Conservation (phyloP, 2,329 filamentous ascomycete species). For the Pseudogymnoascus sp. region DNA sequence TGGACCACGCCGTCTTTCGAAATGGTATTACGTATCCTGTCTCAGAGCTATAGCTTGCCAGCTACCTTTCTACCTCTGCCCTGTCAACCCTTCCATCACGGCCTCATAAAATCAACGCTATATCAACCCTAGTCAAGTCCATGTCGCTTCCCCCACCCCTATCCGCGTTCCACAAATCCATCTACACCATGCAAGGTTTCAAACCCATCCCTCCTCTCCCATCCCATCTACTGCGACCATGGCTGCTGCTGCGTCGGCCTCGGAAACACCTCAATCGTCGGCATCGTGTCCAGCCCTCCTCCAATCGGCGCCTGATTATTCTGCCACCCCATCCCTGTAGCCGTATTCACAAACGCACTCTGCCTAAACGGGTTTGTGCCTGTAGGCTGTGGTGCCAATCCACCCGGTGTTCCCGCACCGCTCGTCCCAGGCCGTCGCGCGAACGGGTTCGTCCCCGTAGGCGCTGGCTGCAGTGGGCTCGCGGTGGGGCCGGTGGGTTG, state of each 20-base stretch:
- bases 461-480: conserved; percentile 45
- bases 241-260: conserved; percentile 59
- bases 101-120: neutral
- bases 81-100: neutral
- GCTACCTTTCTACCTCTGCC: neutral
- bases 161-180: neutral
- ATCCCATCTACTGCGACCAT: conserved; percentile 40
- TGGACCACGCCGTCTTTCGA: neutral
- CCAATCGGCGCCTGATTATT: conserved; percentile 70
- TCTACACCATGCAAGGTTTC: neutral
- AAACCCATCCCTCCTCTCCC: neutral
- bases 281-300: conserved; percentile 69
- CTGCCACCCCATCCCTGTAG: conserved; percentile 85
- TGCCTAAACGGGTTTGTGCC: conserved; percentile 95
- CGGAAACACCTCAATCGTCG: conserved; percentile 79
- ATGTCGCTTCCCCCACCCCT: neutral
- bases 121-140: neutral
- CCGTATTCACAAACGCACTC: conserved; percentile 80
- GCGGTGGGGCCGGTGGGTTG: conserved; percentile 36
- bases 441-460: conserved; percentile 68
- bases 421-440: conserved; percentile 40
- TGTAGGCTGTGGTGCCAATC: conserved; percentile 67
- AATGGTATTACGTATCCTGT: conserved; percentile 7
- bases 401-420: conserved; percentile 29
- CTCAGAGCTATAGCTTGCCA: neutral